A percentile compares a stretch with the other conserved stretches of the same genome.
phyloP scores from a whole-genome alignment of 768 basidiomycete genomes.

The Tephrocybe sp. region DNA sequence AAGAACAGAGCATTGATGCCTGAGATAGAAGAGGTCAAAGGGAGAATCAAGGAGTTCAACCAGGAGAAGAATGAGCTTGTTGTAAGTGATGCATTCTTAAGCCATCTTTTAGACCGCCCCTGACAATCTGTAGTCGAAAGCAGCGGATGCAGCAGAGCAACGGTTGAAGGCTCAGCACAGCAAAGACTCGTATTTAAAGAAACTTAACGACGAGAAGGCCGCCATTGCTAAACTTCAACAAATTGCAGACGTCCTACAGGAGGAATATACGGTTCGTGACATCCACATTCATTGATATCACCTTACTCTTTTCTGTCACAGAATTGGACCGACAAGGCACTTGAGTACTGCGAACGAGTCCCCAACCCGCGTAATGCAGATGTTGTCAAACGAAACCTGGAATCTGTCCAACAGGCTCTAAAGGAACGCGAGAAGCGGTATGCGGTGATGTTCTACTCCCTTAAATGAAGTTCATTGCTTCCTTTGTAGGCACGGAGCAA shows the following conservation, averaged over 20 bases:
- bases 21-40: slow-evolving; percentile 44
- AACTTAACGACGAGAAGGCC: slow-evolving; percentile 47
- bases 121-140: slow-evolving; percentile 35
- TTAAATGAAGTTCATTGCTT: neutral
- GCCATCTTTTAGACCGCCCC: neutral
- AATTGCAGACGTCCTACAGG: slow-evolving; percentile 46
- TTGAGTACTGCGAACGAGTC: slow-evolving; percentile 56
- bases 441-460: slow-evolving; percentile 10
- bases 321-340: slow-evolving; percentile 66
- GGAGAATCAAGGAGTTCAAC: slow-evolving; percentile 50
- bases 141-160: slow-evolving; percentile 44
- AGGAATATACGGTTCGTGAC: slow-evolving; percentile 57
- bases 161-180: slow-evolving; percentile 50
- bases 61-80: slow-evolving; percentile 35
- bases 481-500: slow-evolving; percentile 61
- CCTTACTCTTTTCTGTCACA: slow-evolving; percentile 20
- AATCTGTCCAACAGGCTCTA: slow-evolving; percentile 62
- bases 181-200: slow-evolving; percentile 46
- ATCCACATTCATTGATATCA: neutral
- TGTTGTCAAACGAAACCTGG: slow-evolving; percentile 56
- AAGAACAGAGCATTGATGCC: slow-evolving; percentile 39
- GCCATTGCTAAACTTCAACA: slow-evolving; percentile 44
- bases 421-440: slow-evolving; percentile 65
- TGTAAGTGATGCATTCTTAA: slow-evolving; percentile 35
- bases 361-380: slow-evolving; percentile 55